Evolutionary conservation across 192 early-diverging fungal species (phyloP).

Genomic region (Borealophlyctis nickersoniae): DNA sequence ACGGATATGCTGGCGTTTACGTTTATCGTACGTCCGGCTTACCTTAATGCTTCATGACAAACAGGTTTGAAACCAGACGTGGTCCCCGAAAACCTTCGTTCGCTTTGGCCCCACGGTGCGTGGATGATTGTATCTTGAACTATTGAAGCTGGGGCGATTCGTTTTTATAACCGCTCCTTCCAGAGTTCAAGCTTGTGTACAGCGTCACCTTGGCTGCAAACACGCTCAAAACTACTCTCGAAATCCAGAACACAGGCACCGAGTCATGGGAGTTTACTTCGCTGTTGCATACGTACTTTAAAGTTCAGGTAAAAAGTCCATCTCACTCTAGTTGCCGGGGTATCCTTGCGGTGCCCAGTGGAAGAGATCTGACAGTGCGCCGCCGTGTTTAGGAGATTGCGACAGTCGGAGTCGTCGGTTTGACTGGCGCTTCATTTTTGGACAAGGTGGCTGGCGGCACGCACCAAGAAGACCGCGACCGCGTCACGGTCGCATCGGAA

Average conservation of each 20-base stretch:
- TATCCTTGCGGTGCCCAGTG: constrained; percentile 2
- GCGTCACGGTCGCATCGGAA: constrained; percentile 62
- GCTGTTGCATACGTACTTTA: constrained; percentile 94
- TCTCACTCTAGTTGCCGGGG: too few species aligned
- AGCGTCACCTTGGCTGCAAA: constrained; percentile 70
- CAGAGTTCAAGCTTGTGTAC: constrained; percentile 69
- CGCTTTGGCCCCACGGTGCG: constrained; percentile 58
- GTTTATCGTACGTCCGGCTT: too few species aligned
- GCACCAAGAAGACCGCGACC: constrained; percentile 20
- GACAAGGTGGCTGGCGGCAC: constrained; percentile 67
- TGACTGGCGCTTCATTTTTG: constrained; percentile 57
- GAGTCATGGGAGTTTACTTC: constrained; percentile 76
- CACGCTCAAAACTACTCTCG: constrained; percentile 70
- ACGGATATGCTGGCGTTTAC: too few species aligned
- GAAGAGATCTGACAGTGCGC: too few species aligned
- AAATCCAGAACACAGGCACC: constrained; percentile 70
- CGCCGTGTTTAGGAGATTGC: constrained; percentile 55
- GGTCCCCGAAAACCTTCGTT: constrained; percentile 51
- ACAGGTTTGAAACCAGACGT: constrained; percentile 54
- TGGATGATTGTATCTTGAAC: too few species aligned
- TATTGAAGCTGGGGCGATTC: neutral
- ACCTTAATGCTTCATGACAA: too few species aligned
- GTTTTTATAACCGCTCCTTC: constrained; percentile 12
- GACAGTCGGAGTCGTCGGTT: constrained; percentile 58
- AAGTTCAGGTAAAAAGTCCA: too few species aligned